These are phyloP conservation scores for Lagenaria siceraria DNA, from an alignment of 306 rosid species.

Conservation along the genomic window DNA sequence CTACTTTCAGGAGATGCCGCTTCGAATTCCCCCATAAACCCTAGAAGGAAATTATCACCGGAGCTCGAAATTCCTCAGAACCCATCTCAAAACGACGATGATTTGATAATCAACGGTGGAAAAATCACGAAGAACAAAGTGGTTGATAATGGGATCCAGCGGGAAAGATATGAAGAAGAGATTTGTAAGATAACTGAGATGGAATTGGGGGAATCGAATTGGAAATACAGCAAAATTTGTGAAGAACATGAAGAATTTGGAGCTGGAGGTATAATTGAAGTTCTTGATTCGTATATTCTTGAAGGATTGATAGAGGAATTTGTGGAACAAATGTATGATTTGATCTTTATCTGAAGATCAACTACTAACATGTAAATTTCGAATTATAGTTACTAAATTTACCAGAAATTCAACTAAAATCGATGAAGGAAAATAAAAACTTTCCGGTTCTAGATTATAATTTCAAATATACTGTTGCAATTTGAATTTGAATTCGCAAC, in stretches of 20 bases:
- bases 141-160: constrained; percentile 9
- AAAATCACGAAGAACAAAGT: constrained; percentile 22
- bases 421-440: background rate
- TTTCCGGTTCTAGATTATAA: background rate
- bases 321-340: constrained; percentile 31
- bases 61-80: constrained; percentile 32
- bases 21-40: constrained; percentile 13
- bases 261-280: constrained; percentile 30
- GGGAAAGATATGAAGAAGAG: constrained; percentile 29
- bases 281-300: constrained; percentile 39
- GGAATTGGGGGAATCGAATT: constrained; percentile 33
- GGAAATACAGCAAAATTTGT: constrained; percentile 13
- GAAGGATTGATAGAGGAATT: constrained; percentile 48
- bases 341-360: background rate
- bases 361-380: background rate
- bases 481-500: background rate
- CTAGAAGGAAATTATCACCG: constrained; percentile 51
- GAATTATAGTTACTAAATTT: background rate
- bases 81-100: constrained; percentile 16
- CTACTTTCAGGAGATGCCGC: constrained; percentile 21
- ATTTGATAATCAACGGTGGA: constrained; percentile 29
- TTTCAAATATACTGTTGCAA: background rate
- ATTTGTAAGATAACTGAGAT: constrained; percentile 36
- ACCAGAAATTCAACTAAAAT: background rate
- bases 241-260: constrained; percentile 20